These are phyloP conservation scores for Glycine latifolia DNA, from an alignment of 306 rosid genomes.

Conservation along the genomic window DNA sequence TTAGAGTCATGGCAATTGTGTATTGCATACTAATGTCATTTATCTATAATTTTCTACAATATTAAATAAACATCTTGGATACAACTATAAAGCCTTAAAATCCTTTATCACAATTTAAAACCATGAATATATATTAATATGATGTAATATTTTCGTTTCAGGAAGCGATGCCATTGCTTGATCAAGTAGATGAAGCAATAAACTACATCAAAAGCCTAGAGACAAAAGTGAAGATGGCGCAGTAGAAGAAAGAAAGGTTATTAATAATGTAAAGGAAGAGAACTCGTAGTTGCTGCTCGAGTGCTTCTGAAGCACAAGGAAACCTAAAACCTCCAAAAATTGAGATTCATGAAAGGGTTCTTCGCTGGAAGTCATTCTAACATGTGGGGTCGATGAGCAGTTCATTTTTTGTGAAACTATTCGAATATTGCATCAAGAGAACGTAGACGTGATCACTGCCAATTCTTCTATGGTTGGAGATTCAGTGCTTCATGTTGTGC, in stretches of 20 bases:
- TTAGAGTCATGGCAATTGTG: too few species aligned
- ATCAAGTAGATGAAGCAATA: conserved; percentile 68
- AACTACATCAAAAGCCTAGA: conserved; percentile 62
- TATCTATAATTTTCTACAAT: too few species aligned
- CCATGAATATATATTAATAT: too few species aligned
- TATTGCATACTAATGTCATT: too few species aligned
- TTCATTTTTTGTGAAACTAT: conserved; percentile 63
- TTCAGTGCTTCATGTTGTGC: conserved; percentile 50
- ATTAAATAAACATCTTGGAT: too few species aligned
- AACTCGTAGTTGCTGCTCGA: not conserved
- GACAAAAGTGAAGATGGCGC: conserved; percentile 50
- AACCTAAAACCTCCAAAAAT: conserved; percentile 55
- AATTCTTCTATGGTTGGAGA: conserved; percentile 55
- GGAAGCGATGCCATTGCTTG: conserved; percentile 55
- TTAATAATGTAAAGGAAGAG: not conserved
- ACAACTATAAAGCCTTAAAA: too few species aligned
- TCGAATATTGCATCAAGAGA: conserved; percentile 63
- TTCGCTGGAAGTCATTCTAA: conserved; percentile 58
- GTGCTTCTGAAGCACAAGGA: conserved; percentile 3
- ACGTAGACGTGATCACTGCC: conserved; percentile 52
- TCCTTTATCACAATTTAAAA: too few species aligned
- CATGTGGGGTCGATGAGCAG: conserved; percentile 54
- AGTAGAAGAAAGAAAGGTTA: conserved; percentile 57
- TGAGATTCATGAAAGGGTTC: conserved; percentile 65
- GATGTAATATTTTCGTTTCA: conserved; percentile 21